Evolutionary conservation across 148 eudicot species (phyloP), one percentile per base, ranked within the genome.

Genomic region (Camellia sinensis): DNA sequence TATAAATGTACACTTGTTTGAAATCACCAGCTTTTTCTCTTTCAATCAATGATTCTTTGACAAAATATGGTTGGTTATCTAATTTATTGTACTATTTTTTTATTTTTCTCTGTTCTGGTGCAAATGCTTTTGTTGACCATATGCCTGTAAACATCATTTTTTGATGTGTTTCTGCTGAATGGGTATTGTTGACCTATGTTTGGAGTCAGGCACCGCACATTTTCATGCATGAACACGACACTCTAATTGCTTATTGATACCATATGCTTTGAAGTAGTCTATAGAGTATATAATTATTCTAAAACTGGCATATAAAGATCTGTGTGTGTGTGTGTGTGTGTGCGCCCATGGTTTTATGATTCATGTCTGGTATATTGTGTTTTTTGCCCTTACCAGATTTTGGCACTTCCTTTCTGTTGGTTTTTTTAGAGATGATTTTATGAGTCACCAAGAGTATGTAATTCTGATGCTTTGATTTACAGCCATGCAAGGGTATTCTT

Each of bases 401-500:
- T 78, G 73, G 45, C 52, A 29, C 37, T 29, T 29, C 37, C 37
- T 65, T 48, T 22, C 22, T 18, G 9, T 77, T 3, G 48, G 59
- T n/a, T 65, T 10, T 45, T 77, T 29, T 66, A 15, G 72, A 77
- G 79, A 64, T 14, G n/a, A 7, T 77, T 46, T 40, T 66, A 11
- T 67, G 52, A 44, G 78, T 46, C 46, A 56, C 44, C 15, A 29
- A 5, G 29, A 71, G 65, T 46, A 44, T 48, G 17, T 68, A 61
- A 53, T 43, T 69, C 64, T 76, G 40, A 63, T 67, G n/a, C 19
- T 60, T 80, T 77, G 77, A 73, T 81, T 56, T 86, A 83, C 87
- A 96, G 99, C 99, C 99, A 78, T 91, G 95, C 92, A 96, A 96
- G 91, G 99, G 99, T 74, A 96, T 96, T 80, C 95, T 96, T 67